These are phyloP conservation scores for Colletotrichum phormii DNA, from an alignment of 2,329 filamentous ascomycete species.

Conservation along the genomic window DNA sequence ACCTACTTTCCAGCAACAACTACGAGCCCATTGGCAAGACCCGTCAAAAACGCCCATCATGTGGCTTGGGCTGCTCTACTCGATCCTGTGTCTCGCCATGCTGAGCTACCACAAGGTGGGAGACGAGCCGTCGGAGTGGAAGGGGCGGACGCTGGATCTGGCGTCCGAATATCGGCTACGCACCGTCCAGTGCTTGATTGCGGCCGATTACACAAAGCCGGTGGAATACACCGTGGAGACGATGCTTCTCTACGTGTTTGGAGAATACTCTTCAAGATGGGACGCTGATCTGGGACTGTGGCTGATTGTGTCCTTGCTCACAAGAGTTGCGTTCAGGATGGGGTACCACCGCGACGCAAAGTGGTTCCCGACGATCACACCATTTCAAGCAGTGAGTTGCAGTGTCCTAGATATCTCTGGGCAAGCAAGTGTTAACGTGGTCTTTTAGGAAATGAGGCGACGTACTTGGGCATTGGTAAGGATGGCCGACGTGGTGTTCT, in stretches of 20 bases:
- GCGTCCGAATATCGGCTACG: slow-evolving; percentile 75
- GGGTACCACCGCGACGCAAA: slow-evolving; percentile 83
- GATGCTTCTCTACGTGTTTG: slow-evolving; percentile 79
- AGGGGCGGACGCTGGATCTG: slow-evolving; percentile 70
- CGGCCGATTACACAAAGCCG: slow-evolving; percentile 82
- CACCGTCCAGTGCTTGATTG: slow-evolving; percentile 81
- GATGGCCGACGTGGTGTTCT: slow-evolving; percentile 81
- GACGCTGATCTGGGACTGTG: slow-evolving; percentile 78
- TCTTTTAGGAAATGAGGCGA: slow-evolving; percentile 73
- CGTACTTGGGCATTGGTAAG: slow-evolving; percentile 78
- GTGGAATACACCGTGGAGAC: slow-evolving; percentile 83
- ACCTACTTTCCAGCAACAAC: slow-evolving; percentile 84
- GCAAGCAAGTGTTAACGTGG: slow-evolving; percentile 12
- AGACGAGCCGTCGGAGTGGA: slow-evolving; percentile 83
- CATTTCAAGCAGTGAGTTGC: slow-evolving; percentile 74
- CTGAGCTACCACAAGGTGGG: slow-evolving; percentile 83
- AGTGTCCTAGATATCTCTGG: background rate
- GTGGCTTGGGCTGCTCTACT: slow-evolving; percentile 83
- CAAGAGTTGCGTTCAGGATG: slow-evolving; percentile 73
- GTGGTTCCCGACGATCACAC: slow-evolving; percentile 77
- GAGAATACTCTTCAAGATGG: slow-evolving; percentile 78
- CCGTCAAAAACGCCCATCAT: slow-evolving; percentile 79
- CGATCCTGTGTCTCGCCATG: slow-evolving; percentile 81
- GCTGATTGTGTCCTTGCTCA: slow-evolving; percentile 65
- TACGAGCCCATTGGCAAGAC: slow-evolving; percentile 75